Evolutionary conservation across 73 alveolate genomes (phyloP).

Genomic region (Tetrahymena malaccensis): DNA sequence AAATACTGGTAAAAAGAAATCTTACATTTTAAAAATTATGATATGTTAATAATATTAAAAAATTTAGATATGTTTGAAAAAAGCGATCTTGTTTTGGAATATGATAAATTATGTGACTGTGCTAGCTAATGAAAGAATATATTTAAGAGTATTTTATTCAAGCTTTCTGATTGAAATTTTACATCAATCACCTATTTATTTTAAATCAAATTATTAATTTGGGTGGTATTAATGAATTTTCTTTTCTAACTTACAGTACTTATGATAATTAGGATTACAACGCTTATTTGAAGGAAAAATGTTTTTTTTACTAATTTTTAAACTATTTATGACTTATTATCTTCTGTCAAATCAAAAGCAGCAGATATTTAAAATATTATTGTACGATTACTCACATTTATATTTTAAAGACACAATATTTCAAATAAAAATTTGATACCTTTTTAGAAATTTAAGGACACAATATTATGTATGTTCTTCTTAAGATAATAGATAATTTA

Average conservation of each 20-base stretch:
- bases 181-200: not conserved
- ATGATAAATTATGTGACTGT: not conserved
- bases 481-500: not conserved
- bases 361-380: not conserved
- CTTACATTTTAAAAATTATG: not conserved
- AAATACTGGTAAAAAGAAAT: not conserved
- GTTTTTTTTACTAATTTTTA: no score
- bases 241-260: not conserved
- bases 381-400: no score
- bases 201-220: no score
- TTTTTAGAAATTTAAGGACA: not conserved
- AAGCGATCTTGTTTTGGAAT: not conserved
- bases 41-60: not conserved
- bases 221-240: not conserved
- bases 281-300: no score
- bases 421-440: not conserved
- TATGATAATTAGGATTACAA: not conserved
- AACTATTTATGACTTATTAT: no score
- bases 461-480: no score
- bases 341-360: not conserved
- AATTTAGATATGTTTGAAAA: not conserved
- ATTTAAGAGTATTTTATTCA: not conserved
- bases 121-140: not conserved
- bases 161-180: not conserved
- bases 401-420: no score